Conservation (phyloP, 202 grass and related monocot genomes). For the Alloteropsis angusta region DNA sequence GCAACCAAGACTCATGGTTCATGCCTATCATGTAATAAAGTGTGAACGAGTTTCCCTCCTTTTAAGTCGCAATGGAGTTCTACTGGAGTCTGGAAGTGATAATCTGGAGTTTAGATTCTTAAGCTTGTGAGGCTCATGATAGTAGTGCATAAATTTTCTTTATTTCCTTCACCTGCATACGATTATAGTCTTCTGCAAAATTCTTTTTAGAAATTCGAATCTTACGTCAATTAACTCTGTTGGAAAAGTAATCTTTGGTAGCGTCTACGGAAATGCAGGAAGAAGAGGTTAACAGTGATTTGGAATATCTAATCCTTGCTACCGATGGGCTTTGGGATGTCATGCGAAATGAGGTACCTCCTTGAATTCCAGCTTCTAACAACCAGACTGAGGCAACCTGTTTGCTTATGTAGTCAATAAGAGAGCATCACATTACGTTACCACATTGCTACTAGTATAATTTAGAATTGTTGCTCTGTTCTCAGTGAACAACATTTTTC, state of each 20-base stretch:
- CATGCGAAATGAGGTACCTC: slow-evolving; percentile 47
- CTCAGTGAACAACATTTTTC: not conserved
- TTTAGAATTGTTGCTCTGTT: not conserved
- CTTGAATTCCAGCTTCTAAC: not conserved
- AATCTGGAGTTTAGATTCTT: not conserved
- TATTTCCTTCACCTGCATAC: not conserved
- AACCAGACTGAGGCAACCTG: not conserved
- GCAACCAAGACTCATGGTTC: not conserved
- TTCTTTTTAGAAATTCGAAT: not conserved
- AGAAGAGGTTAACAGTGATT: slow-evolving; percentile 36
- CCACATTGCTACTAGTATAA: not conserved
- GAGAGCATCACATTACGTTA: not conserved
- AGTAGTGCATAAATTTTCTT: not conserved
- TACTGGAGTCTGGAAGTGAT: not conserved
- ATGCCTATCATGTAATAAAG: not conserved
- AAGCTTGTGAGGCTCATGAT: not conserved
- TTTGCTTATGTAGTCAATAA: not conserved
- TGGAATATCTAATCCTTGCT: slow-evolving; percentile 59
- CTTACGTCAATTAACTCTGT: not conserved
- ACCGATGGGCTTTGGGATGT: slow-evolving; percentile 70
- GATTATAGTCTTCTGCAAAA: not conserved
- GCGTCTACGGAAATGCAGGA: slow-evolving; percentile 21
- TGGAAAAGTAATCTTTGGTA: not conserved
- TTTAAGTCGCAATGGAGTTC: not conserved
- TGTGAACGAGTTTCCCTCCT: not conserved